Evolutionary conservation across 2,329 filamentous ascomycete species (phyloP).

Genomic region (Claviceps sp.): DNA sequence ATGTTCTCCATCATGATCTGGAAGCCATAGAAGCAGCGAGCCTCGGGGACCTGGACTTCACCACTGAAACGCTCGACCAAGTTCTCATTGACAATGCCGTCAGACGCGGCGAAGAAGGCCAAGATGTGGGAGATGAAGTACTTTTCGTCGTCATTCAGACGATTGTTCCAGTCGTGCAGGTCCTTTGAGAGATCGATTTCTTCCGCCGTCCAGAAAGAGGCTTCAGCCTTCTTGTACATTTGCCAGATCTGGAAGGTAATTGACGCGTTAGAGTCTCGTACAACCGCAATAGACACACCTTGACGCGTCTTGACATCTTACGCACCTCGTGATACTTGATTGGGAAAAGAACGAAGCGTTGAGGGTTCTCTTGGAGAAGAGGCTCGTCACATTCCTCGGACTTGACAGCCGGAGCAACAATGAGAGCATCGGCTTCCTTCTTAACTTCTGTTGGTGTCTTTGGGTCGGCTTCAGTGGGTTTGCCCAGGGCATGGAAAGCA

Average conservation of each 20-base stretch:
- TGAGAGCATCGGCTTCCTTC: slow-evolving; percentile 21
- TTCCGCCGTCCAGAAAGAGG: slow-evolving; percentile 98
- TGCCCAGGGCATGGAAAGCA: slow-evolving; percentile 36
- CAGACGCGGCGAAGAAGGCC: slow-evolving; percentile 96
- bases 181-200: slow-evolving; percentile 99
- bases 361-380: slow-evolving; percentile 84
- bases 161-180: slow-evolving; percentile 98
- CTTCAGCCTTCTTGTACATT: slow-evolving; percentile 99
- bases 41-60: slow-evolving; percentile 94
- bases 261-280: neutral
- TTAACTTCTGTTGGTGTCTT: slow-evolving; percentile 37
- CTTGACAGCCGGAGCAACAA: slow-evolving; percentile 41
- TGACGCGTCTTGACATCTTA: slow-evolving; percentile 53
- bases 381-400: slow-evolving; percentile 71
- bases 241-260: slow-evolving; percentile 70
- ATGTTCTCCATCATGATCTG: slow-evolving; percentile 99
- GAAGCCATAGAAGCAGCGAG: slow-evolving; percentile 99
- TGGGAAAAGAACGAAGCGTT: slow-evolving; percentile 94
- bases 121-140: slow-evolving; percentile 98
- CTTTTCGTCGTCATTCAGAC: slow-evolving; percentile 88
- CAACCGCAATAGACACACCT: slow-evolving; percentile 28
- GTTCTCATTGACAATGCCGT: slow-evolving; percentile 99
- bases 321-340: slow-evolving; percentile 99
- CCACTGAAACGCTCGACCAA: slow-evolving; percentile 93
- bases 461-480: slow-evolving; percentile 46